Percentiles rank a stretch among this genome's conserved stretches.
These are phyloP conservation scores for Arbutus unedo DNA, from an alignment of 148 eudicot genomes.

Conservation along the genomic window DNA sequence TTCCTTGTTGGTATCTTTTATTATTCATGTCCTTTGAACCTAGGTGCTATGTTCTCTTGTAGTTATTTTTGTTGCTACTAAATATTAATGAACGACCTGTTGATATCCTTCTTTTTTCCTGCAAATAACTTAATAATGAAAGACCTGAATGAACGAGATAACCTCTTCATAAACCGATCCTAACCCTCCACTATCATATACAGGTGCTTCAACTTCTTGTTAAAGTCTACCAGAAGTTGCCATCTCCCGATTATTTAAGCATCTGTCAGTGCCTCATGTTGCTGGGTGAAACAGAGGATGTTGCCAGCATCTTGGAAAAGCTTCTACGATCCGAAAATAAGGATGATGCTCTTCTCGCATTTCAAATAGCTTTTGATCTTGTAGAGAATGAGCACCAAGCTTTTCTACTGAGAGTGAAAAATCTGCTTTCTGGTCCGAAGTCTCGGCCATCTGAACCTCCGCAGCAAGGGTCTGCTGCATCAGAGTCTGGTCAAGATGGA, in stretches of 20 bases:
- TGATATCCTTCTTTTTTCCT: background rate
- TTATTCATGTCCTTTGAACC: background rate
- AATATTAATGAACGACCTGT: background rate
- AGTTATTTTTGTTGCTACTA: background rate
- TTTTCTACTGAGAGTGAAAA: slow-evolving; percentile 75
- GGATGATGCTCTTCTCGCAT: slow-evolving; percentile 84
- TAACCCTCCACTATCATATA: background rate
- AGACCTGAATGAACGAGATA: too few species aligned
- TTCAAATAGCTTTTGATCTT: slow-evolving; percentile 93
- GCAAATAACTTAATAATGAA: too few species aligned
- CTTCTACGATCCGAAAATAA: slow-evolving; percentile 64
- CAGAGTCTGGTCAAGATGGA: slow-evolving; percentile 49
- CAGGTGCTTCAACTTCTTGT: slow-evolving; percentile 92
- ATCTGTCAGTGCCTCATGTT: slow-evolving; percentile 98
- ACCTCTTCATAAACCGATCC: background rate
- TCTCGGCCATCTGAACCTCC: slow-evolving; percentile 38
- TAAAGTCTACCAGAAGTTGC: slow-evolving; percentile 67
- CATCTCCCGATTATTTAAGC: slow-evolving; percentile 88
- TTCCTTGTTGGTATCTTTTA: background rate
- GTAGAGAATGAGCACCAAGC: slow-evolving; percentile 99
- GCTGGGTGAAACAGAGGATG: slow-evolving; percentile 69
- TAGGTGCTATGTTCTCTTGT: background rate
- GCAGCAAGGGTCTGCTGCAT: slow-evolving; percentile 37
- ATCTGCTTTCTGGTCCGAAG: slow-evolving; percentile 57
- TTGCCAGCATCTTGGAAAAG: slow-evolving; percentile 75